Conservation (phyloP, 768 basidiomycete genomes). For the Boletus reticuloceps region DNA sequence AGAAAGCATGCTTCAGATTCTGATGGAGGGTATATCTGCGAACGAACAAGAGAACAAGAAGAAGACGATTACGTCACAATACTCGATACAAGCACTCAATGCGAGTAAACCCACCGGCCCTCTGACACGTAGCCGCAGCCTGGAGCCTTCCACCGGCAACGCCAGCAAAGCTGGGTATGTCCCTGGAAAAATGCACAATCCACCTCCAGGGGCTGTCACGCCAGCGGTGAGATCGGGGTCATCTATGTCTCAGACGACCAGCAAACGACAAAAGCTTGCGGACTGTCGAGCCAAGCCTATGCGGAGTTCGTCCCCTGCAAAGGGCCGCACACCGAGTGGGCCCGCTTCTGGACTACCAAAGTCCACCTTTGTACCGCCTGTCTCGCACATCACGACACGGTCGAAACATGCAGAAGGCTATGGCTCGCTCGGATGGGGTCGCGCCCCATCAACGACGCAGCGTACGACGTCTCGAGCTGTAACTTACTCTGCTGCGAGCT, state of each 20-base stretch:
- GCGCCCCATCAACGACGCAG: conserved; percentile 34
- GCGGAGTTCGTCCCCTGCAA: conserved; percentile 26
- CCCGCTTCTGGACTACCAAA: conserved; percentile 14
- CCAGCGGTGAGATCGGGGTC: conserved; percentile 56
- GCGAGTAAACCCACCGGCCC: conserved; percentile 13
- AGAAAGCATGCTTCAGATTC: conserved; percentile 71
- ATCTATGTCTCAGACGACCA: conserved; percentile 44
- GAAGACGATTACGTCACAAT: conserved; percentile 39
- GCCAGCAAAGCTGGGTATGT: conserved; percentile 21
- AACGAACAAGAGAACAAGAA: conserved; percentile 81
- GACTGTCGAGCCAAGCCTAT: conserved; percentile 33
- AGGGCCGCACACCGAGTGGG: conserved; percentile 28
- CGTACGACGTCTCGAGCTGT: conserved; percentile 25
- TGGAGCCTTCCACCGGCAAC: conserved; percentile 20
- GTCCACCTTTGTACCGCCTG: background rate
- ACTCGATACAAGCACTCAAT: conserved; percentile 30
- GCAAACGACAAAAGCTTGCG: conserved; percentile 59
- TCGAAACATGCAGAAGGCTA: conserved; percentile 29
- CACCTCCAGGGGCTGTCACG: conserved; percentile 42
- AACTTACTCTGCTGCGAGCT: conserved; percentile 6
- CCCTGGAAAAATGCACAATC: conserved; percentile 31
- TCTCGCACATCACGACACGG: conserved; percentile 21
- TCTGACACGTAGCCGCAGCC: conserved; percentile 26
- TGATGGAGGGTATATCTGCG: conserved; percentile 70
- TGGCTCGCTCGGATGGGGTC: conserved; percentile 31